A percentile compares a stretch with the other conserved stretches of the same genome.
Conservation (phyloP, 2,329 filamentous ascomycete species). For the Aaosphaeria arxii region DNA sequence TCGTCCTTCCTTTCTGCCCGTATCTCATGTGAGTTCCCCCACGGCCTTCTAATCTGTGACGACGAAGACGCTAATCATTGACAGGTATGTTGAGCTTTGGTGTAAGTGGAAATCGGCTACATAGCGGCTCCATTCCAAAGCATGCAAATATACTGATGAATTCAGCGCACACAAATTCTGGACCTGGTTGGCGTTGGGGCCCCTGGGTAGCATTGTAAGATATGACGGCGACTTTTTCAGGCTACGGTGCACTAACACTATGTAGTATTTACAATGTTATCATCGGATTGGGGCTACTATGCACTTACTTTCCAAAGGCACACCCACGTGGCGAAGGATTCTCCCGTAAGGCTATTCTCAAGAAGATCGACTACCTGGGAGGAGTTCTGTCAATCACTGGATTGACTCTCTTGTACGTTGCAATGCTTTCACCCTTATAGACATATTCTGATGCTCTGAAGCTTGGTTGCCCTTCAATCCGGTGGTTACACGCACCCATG, state of each 20-base stretch:
- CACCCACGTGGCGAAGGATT: conserved; percentile 32
- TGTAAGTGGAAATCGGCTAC: conserved; percentile 6
- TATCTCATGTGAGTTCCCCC: conserved; percentile 10
- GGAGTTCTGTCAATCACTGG: conserved; percentile 29
- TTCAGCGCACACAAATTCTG: neutral
- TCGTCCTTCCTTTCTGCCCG: conserved; percentile 34
- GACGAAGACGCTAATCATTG: conserved; percentile 5
- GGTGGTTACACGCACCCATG: conserved; percentile 41
- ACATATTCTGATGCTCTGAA: conserved; percentile 6
- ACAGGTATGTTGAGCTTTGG: conserved; percentile 25
- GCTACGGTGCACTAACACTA: conserved; percentile 1
- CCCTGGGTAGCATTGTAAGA: conserved; percentile 28
- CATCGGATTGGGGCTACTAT: conserved; percentile 24
- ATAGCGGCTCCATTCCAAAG: no score
- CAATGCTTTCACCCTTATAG: no score
- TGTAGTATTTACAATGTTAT: conserved; percentile 27
- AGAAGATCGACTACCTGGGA: conserved; percentile 29
- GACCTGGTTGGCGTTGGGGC: conserved; percentile 30
- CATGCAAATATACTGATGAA: neutral
- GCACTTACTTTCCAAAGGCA: conserved; percentile 31
- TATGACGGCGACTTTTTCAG: neutral
- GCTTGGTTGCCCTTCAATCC: conserved; percentile 39
- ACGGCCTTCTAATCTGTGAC: neutral
- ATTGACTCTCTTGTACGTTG: conserved; percentile 28
- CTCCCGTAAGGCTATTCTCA: conserved; percentile 25